A percentile compares a stretch with the other conserved stretches of the same genome.
These are phyloP conservation scores for Haematococcus lacustris DNA, from an alignment of 139 green algal species.

Conservation along the genomic window DNA sequence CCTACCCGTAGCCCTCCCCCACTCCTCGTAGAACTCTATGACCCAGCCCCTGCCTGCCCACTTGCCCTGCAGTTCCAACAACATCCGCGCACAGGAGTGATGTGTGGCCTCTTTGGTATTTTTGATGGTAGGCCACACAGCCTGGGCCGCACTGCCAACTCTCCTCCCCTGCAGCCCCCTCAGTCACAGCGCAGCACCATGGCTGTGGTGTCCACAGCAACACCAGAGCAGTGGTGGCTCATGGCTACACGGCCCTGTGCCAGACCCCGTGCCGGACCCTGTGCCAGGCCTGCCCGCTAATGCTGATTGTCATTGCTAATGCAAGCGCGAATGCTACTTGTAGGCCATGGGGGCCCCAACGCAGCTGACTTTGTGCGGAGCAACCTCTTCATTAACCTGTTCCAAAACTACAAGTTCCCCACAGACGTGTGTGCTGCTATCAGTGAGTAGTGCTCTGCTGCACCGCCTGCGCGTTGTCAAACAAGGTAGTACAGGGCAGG, in stretches of 20 bases:
- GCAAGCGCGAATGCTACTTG: not conserved
- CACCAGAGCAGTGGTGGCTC: not conserved
- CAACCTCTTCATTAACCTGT: conserved; percentile 81
- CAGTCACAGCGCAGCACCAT: not conserved
- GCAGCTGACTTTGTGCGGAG: conserved; percentile 78
- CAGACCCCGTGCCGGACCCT: not conserved
- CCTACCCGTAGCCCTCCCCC: not conserved
- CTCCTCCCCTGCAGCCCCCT: not conserved
- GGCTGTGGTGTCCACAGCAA: too few relatives aligned
- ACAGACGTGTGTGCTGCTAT: conserved; percentile 28
- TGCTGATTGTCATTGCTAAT: not conserved
- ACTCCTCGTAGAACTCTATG: not conserved
- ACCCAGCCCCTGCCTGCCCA: not conserved
- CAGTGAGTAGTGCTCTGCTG: conserved; percentile 9
- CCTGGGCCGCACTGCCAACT: too few relatives aligned
- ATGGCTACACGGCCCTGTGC: not conserved
- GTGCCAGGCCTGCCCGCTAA: too few relatives aligned
- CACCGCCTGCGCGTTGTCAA: not conserved
- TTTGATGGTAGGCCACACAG: conserved; percentile 84
- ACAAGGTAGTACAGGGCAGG: not conserved
- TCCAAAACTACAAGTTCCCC: conserved; percentile 62
- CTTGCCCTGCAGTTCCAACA: conserved; percentile 48
- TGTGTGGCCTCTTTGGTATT: conserved; percentile 82
- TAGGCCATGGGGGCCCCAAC: conserved; percentile 82
- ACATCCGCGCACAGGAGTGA: conserved; percentile 27